These are phyloP conservation scores for Alternaria hordeiaustralica DNA, from an alignment of 2,329 filamentous ascomycete species.

Conservation along the genomic window DNA sequence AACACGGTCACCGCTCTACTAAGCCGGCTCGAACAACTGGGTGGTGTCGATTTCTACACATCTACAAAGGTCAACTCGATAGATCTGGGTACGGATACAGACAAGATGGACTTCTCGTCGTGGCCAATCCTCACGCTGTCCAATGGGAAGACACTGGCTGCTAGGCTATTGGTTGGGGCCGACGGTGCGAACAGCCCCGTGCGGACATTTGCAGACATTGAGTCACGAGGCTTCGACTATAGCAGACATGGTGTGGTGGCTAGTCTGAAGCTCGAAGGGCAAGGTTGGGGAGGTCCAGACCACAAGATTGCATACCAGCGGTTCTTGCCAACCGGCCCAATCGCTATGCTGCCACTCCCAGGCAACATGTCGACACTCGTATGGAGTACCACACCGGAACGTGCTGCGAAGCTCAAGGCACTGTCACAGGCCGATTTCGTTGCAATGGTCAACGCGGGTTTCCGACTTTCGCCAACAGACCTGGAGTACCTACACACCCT, in stretches of 20 bases:
- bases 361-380: constrained; percentile 84
- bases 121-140: constrained; percentile 86
- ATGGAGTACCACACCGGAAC: constrained; percentile 88
- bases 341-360: constrained; percentile 89
- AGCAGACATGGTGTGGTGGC: constrained; percentile 88
- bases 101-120: constrained; percentile 76
- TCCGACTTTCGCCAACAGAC: constrained; percentile 80
- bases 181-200: constrained; percentile 96
- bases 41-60: constrained; percentile 73
- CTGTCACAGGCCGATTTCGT: constrained; percentile 76
- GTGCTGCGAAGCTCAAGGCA: constrained; percentile 79
- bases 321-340: constrained; percentile 89
- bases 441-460: constrained; percentile 91
- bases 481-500: constrained; percentile 80
- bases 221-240: constrained; percentile 92
- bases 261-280: constrained; percentile 73
- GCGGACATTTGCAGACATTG: constrained; percentile 84
- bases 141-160: constrained; percentile 71
- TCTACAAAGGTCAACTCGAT: constrained; percentile 82
- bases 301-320: constrained; percentile 87
- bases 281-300: constrained; percentile 47
- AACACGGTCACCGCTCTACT: constrained; percentile 85
- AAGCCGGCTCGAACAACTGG: constrained; percentile 71
- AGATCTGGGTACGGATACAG: constrained; percentile 69
- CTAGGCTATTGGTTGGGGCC: constrained; percentile 86